Evolutionary conservation across 805 yeast species (phyloP), one percentile per base, ranked within the genome.

Genomic region (Pichia paraexigua): DNA sequence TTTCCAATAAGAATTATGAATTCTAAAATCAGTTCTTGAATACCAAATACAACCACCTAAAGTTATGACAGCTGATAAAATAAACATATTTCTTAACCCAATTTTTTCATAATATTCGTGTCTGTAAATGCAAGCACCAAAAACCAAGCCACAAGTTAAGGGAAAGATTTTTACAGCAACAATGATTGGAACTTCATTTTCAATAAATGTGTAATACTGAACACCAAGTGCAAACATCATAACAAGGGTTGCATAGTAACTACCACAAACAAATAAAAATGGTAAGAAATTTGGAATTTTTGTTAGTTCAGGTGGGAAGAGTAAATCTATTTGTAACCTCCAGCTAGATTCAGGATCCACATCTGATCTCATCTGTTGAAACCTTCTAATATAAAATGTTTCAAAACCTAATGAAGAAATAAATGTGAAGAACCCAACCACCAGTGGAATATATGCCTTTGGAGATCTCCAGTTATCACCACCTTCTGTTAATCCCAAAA

Each of bases 401-500:
- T 74, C 79, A 59, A 62, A 69, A 5, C 62, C 21, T 27, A 67
- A 56, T 41, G 61, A 65, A 6, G 47, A 30, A 7, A 62, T 18
- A 4, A 71, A 46, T n/a, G 69, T 47, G 3, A 70, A 22, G 13
- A 68, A 46, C 0, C 78, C 79, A 47, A 75, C 51, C 1, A 70
- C 60, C 1, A 75, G 52, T 0, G 78, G 68, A 17, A 72, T 73
- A 53, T 73, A 74, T 1, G 72, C 71, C 18, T 62, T 58, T 1
- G 78, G 72, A 1, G 63, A 50, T 3, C 62, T 61, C 79, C 79
- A 76, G 0, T 61, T 59, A 7, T 65, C 67, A 24, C 78, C 78
- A 22, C 75, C 77, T 55, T 74, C 72, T 0, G 76, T 73, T 45
- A 75, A 61, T 0, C 77, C 80, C 11, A 71, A 63, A 27, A 74